These are phyloP conservation scores for Teunomyces cretensis DNA, from an alignment of 805 yeast species.

Conservation along the genomic window DNA sequence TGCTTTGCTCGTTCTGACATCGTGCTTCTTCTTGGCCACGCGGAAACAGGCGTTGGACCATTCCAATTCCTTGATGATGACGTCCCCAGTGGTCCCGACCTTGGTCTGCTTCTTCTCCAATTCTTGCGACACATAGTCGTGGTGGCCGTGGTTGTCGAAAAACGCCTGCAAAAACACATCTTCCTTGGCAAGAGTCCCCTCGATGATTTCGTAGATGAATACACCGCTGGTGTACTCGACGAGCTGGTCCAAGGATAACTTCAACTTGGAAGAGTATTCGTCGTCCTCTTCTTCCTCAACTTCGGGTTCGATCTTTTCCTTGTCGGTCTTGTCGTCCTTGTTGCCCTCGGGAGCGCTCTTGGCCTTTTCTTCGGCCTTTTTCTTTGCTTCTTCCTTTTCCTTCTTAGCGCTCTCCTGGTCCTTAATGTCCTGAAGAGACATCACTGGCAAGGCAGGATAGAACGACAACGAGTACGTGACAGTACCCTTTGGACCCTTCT, in stretches of 20 bases:
- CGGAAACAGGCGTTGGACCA: constrained; percentile 67
- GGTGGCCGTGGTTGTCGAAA: constrained; percentile 72
- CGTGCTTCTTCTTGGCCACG: constrained; percentile 53
- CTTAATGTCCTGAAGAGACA: constrained; percentile 68
- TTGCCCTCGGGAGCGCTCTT: constrained; percentile 9
- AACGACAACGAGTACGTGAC: constrained; percentile 74
- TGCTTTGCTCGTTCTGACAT: constrained; percentile 55
- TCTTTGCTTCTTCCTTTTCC: constrained; percentile 28
- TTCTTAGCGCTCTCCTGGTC: constrained; percentile 44
- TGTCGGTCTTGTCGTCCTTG: constrained; percentile 27
- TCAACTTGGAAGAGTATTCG: constrained; percentile 31
- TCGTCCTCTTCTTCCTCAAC: constrained; percentile 31
- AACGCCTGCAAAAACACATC: constrained; percentile 69
- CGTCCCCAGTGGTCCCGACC: constrained; percentile 61
- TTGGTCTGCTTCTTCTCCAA: constrained; percentile 42
- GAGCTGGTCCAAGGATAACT: constrained; percentile 59
- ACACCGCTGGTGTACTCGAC: constrained; percentile 70
- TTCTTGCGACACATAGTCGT: constrained; percentile 57
- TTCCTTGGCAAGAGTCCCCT: constrained; percentile 54
- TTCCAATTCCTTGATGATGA: constrained; percentile 71
- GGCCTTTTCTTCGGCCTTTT: constrained; percentile 30
- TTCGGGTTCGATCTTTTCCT: constrained; percentile 23
- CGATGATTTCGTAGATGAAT: constrained; percentile 62
- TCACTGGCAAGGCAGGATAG: constrained; percentile 80
- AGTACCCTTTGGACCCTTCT: constrained; percentile 81